phyloP scores from a whole-genome alignment of 176 grass and related monocot species.

The Rhipidocladum racemiflorum region DNA sequence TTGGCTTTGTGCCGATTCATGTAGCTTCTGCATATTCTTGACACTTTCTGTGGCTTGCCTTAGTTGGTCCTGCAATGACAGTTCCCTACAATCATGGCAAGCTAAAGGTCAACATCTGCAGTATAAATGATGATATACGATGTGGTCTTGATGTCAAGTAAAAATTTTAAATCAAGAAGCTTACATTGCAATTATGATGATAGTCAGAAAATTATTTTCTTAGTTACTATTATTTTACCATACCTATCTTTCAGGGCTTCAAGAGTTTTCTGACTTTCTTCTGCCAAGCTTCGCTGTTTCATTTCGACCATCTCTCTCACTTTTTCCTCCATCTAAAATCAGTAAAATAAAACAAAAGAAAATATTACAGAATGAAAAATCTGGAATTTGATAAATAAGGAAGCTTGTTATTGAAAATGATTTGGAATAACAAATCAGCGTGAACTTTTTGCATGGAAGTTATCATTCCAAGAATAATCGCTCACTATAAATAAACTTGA shows the following conservation, averaged over 20 bases:
- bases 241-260: constrained; percentile 98
- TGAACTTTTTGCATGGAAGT: neutral
- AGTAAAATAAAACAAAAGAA: constrained; percentile 6
- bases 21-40: constrained; percentile 98
- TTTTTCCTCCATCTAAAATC: constrained; percentile 96
- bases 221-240: constrained; percentile 3
- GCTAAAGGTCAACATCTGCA: constrained; percentile 23
- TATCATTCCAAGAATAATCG: neutral
- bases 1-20: constrained; percentile 90
- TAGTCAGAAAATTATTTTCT: neutral
- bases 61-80: constrained; percentile 84
- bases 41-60: constrained; percentile 98
- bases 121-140: neutral
- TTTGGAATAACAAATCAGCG: neutral
- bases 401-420: neutral
- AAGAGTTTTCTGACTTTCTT: constrained; percentile 99
- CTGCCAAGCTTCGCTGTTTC: constrained; percentile 95
- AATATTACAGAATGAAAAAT: neutral
- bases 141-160: neutral
- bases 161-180: neutral
- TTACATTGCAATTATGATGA: neutral
- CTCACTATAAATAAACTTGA: neutral
- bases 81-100: constrained; percentile 61
- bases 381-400: neutral
- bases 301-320: constrained; percentile 99